Conservation (phyloP, 805 yeast genomes). For the Lipomyces sp. region DNA sequence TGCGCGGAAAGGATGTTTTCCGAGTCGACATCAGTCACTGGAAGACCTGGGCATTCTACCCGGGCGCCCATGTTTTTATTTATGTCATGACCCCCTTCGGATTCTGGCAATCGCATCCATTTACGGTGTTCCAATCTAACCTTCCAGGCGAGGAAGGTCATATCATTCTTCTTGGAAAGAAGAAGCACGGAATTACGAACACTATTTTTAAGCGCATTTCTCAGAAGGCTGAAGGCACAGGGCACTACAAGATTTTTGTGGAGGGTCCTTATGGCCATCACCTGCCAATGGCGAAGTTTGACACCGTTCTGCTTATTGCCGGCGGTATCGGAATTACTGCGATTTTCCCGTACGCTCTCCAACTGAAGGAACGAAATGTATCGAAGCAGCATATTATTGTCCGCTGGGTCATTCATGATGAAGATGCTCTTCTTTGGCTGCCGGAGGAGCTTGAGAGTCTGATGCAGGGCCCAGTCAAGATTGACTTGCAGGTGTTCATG, state of each 20-base stretch:
- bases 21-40: slow-evolving; percentile 1
- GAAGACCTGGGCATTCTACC: background rate
- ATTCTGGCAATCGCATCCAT: slow-evolving; percentile 19
- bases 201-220: background rate
- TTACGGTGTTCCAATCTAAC: slow-evolving; percentile 4
- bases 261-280: slow-evolving; percentile 61
- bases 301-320: slow-evolving; percentile 50
- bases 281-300: slow-evolving; percentile 46
- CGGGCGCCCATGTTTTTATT: slow-evolving; percentile 22
- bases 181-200: slow-evolving; percentile 4
- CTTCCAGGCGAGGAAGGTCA: background rate
- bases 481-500: slow-evolving; percentile 24
- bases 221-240: background rate
- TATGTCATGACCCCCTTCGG: slow-evolving; percentile 2
- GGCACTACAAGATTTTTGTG: slow-evolving; percentile 43
- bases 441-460: slow-evolving; percentile 6
- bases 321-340: slow-evolving; percentile 68
- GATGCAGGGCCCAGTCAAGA: background rate
- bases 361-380: slow-evolving; percentile 1
- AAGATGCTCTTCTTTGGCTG: slow-evolving; percentile 19
- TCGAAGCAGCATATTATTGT: background rate
- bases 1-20: slow-evolving; percentile 1
- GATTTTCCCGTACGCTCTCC: slow-evolving; percentile 46
- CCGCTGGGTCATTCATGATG: background rate
- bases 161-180: background rate